Evolutionary conservation across 2,329 filamentous ascomycete species (phyloP), one percentile per base, ranked within the genome.

Genomic region (Orbilia blumenaviensis): DNA sequence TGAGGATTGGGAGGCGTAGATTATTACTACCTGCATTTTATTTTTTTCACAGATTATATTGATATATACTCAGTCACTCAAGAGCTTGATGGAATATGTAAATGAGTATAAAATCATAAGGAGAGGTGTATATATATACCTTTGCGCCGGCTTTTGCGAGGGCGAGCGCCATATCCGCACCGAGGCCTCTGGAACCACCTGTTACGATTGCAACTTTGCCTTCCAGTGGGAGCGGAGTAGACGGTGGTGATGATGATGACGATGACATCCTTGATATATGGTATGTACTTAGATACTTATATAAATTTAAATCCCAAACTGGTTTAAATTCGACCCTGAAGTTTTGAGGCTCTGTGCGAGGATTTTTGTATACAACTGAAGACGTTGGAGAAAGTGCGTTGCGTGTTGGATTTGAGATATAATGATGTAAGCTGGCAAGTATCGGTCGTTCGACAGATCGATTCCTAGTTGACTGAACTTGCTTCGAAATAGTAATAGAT

Each of bases 141-240:
- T 75, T 75, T 60, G 71, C 71, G 14, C 71, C 71, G 16, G 71
- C 56, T 25, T 68, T 75, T 27, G 63, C 71, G 3, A 75, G 25
- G 5, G 63, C 63, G 2, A 75, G 6, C 0, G 64, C 71, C 63
- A 75, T 75, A 18, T 75, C 71, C 3, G 63, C 71, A 2, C 71
- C 71, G 14, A 75, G 63, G 7, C 71, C 71, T 42, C 71, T 46
- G 12, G 71, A 75, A 7, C 71, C 71, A 16, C 71, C 71, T 23
- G 71, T 75, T 10, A 75, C 56, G 41, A 75, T 75, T n/a, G 71
- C 71, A 18, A 75, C 46, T 21, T 75, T 75, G 25, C 56, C 63
- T 23, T 41, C 56, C 21, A 75, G 38, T 8, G 71, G 63, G 8
- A 68, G 71, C 6, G 61, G 34, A 14, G 36, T 9, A 10, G 58